Evolutionary conservation across 2,329 filamentous ascomycete genomes (phyloP).

Genomic region (Sclerotinia sclerotiorum): DNA sequence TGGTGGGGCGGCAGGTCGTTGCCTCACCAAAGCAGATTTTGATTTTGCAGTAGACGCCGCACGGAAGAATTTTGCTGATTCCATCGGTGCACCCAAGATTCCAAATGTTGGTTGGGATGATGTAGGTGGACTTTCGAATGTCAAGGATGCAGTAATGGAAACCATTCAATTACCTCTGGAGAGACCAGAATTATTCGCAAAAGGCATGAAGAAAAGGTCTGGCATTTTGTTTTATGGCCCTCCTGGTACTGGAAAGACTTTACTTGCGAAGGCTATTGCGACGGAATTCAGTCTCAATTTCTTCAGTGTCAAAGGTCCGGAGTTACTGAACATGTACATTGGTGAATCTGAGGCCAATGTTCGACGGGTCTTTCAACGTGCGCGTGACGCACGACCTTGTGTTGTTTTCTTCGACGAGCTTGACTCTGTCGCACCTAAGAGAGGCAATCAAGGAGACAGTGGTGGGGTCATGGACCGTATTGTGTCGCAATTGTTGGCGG

Average conservation of each 20-base stretch:
- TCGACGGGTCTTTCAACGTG: constrained; percentile 82
- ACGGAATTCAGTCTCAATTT: constrained; percentile 94
- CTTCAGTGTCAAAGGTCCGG: constrained; percentile 89
- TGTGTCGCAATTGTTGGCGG: constrained; percentile 89
- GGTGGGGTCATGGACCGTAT: constrained; percentile 98
- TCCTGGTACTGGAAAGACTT: constrained; percentile 86
- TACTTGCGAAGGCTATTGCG: constrained; percentile 90
- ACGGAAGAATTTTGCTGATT: constrained; percentile 95
- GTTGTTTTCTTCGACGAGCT: constrained; percentile 94
- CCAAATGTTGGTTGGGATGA: constrained; percentile 96
- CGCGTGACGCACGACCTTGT: constrained; percentile 80
- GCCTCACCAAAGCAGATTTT: constrained; percentile 80
- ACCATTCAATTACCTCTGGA: constrained; percentile 93
- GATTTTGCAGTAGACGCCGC: constrained; percentile 93
- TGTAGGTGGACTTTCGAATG: constrained; percentile 86
- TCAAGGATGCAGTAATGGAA: constrained; percentile 96
- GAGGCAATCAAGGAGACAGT: constrained; percentile 95
- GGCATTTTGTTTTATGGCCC: constrained; percentile 91
- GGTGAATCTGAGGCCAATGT: constrained; percentile 93
- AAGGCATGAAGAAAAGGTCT: constrained; percentile 96
- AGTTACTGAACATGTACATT: constrained; percentile 94
- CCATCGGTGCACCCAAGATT: constrained; percentile 96
- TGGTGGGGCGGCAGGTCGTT: constrained; percentile 75
- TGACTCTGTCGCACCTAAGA: constrained; percentile 91
- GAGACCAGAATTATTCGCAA: constrained; percentile 88